A percentile compares a stretch with the other conserved stretches of the same genome.
Evolutionary conservation across 2,329 filamentous ascomycete species (phyloP).

Genomic region (Alternaria incomplexa): DNA sequence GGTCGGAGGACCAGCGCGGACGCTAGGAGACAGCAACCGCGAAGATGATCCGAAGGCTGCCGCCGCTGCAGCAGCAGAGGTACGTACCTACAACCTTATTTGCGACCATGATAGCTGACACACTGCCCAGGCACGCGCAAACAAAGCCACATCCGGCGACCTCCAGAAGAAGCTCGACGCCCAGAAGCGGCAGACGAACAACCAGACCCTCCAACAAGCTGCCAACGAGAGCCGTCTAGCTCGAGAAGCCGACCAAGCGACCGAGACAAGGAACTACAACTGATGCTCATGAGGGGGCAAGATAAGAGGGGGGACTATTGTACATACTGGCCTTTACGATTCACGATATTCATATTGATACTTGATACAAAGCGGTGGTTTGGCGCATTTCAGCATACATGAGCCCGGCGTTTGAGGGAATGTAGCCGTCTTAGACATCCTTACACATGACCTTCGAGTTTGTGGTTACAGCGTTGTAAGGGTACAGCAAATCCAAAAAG

Average conservation of each 20-base stretch:
- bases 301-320: neutral
- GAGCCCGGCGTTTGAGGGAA: neutral
- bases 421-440: neutral
- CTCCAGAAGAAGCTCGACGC: slow-evolving; percentile 68
- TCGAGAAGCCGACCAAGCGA: slow-evolving; percentile 71
- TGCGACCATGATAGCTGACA: slow-evolving; percentile 12
- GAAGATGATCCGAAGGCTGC: slow-evolving; percentile 69
- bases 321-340: slow-evolving; percentile 4
- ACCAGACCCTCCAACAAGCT: slow-evolving; percentile 69
- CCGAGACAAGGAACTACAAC: slow-evolving; percentile 64
- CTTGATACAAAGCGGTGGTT: neutral
- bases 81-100: slow-evolving; percentile 52
- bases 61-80: slow-evolving; percentile 85
- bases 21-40: slow-evolving; percentile 62
- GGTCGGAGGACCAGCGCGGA: slow-evolving; percentile 60
- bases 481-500: neutral
- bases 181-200: slow-evolving; percentile 76
- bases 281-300: slow-evolving; percentile 31
- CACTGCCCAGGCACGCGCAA: slow-evolving; percentile 67
- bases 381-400: neutral
- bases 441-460: neutral
- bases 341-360: neutral
- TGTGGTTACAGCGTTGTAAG: neutral
- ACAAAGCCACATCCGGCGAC: slow-evolving; percentile 61
- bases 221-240: slow-evolving; percentile 70